phyloP scores from a whole-genome alignment of 257 asterid species.

The Anisodus tanguticus region DNA sequence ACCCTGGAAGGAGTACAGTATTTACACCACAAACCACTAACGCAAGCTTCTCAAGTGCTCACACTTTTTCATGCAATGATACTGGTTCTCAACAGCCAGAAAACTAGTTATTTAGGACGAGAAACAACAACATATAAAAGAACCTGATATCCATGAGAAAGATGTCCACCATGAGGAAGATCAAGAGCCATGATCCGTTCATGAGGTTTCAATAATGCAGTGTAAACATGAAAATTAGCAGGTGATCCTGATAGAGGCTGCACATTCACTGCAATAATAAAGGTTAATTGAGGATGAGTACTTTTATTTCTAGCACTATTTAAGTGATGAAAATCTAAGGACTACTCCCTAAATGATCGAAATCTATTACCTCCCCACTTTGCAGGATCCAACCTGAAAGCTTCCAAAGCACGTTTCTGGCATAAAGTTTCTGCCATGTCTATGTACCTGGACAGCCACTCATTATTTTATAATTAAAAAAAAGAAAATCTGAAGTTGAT shows the following conservation, averaged over 20 bases:
- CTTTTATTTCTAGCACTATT: background rate
- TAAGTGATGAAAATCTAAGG: background rate
- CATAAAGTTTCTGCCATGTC: constrained; percentile 97
- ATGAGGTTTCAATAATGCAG: constrained; percentile 86
- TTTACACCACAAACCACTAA: background rate
- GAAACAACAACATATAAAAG: background rate
- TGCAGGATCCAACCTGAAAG: constrained; percentile 80
- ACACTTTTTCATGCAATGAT: background rate
- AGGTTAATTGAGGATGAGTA: background rate
- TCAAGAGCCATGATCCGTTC: constrained; percentile 94
- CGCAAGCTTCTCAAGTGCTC: background rate
- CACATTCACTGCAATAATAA: constrained; percentile 66
- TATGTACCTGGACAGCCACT: constrained; percentile 63
- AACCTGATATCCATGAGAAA: constrained; percentile 94
- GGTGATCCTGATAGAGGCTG: constrained; percentile 94
- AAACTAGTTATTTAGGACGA: background rate
- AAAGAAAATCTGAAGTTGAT: background rate
- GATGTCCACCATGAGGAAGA: constrained; percentile 98
- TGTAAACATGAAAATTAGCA: constrained; percentile 82
- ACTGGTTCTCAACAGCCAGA: background rate
- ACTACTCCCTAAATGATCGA: background rate
- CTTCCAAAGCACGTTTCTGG: constrained; percentile 93
- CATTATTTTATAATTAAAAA: constrained; percentile 13
- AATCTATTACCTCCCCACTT: constrained; percentile 91
- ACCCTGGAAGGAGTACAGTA: background rate